A percentile compares a stretch with the other conserved stretches of the same genome.
Conservation (phyloP, 495 filamentous ascomycete genomes). For the Lophiostoma macrostomum region DNA sequence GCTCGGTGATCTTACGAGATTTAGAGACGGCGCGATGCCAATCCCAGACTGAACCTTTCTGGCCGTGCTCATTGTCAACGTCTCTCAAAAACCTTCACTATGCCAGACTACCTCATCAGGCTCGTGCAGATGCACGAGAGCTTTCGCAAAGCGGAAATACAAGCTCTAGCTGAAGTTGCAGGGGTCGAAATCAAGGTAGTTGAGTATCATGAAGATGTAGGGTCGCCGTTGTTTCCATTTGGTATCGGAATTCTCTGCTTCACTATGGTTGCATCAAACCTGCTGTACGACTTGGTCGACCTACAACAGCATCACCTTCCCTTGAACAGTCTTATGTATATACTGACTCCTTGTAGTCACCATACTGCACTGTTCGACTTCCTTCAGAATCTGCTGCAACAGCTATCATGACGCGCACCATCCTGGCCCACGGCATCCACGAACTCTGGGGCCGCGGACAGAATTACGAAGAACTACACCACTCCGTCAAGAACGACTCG, state of each 20-base stretch:
- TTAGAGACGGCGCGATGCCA: too few species aligned
- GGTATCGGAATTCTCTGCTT: too few species aligned
- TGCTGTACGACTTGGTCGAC: too few species aligned
- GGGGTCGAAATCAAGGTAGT: conserved; percentile 67
- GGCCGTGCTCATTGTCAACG: not conserved
- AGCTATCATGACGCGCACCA: conserved; percentile 66
- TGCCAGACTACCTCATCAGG: conserved; percentile 76
- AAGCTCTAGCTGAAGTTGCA: conserved; percentile 70
- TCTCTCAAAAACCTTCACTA: not conserved
- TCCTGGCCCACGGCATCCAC: conserved; percentile 76
- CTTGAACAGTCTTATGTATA: too few species aligned
- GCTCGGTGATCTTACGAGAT: too few species aligned
- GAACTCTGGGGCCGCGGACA: conserved; percentile 81
- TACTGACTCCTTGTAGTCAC: conserved; percentile 60
- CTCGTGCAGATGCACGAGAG: conserved; percentile 87
- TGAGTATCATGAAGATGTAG: conserved; percentile 69
- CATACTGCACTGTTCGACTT: conserved; percentile 77
- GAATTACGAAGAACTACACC: conserved; percentile 67
- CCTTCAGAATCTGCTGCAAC: conserved; percentile 62
- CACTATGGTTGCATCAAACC: too few species aligned
- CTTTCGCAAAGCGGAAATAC: conserved; percentile 83
- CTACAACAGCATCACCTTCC: too few species aligned
- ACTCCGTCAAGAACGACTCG: conserved; percentile 44
- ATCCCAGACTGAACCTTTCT: not conserved
- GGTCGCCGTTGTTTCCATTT: too few species aligned